Conservation (phyloP, 768 basidiomycete genomes). For the Tylopilus vinaceipallidus region DNA sequence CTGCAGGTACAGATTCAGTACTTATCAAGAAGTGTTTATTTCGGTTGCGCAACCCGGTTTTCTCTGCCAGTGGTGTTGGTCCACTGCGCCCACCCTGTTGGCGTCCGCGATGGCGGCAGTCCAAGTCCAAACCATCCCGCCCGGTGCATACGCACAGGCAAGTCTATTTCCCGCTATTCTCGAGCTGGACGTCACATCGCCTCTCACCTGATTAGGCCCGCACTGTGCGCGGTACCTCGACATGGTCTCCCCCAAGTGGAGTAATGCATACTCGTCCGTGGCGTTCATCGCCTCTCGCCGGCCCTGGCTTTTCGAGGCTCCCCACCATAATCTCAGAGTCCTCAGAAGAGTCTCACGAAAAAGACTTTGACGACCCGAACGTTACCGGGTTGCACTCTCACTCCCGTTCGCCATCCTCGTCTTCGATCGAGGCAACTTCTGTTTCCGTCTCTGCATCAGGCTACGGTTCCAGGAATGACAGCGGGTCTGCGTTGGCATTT, state of each 20-base stretch:
- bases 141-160: slow-evolving; percentile 8
- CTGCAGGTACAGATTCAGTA: slow-evolving; percentile 5
- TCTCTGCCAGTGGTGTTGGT: background rate
- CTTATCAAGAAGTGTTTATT: slow-evolving; percentile 3
- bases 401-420: slow-evolving; percentile 10
- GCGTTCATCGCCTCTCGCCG: slow-evolving; percentile 31
- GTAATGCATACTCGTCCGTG: slow-evolving; percentile 23
- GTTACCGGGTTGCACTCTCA: background rate
- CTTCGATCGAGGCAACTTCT: slow-evolving; percentile 14
- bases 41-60: background rate
- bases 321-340: slow-evolving; percentile 24
- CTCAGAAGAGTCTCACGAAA: slow-evolving; percentile 20
- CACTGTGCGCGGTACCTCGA: slow-evolving; percentile 9
- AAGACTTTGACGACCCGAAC: background rate
- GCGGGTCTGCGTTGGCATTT: slow-evolving; percentile 4
- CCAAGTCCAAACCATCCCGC: background rate
- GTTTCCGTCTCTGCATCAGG: slow-evolving; percentile 13
- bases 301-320: slow-evolving; percentile 24
- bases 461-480: slow-evolving; percentile 15
- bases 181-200: too few species aligned
- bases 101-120: slow-evolving; percentile 9
- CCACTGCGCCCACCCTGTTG: background rate
- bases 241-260: slow-evolving; percentile 8
- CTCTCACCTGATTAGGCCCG: slow-evolving; percentile 12
- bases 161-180: background rate